Evolutionary conservation across 2,329 filamentous ascomycete species (phyloP).

Genomic region (Cladobotryum protrusum): DNA sequence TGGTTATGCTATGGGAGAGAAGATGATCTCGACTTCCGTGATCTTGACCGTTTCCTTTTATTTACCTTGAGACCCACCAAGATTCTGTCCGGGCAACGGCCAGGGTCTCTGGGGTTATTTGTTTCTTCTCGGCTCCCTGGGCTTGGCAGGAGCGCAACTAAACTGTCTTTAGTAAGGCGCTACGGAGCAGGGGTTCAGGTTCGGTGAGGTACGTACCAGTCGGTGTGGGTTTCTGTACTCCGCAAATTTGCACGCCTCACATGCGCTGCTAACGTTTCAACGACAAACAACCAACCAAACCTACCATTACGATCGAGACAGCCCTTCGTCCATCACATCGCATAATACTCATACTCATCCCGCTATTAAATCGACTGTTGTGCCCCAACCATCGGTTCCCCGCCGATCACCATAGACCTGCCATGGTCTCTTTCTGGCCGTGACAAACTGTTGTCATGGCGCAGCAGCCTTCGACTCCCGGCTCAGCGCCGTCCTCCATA

Average conservation of each 20-base stretch:
- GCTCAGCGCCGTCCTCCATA: constrained; percentile 36
- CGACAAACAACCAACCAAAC: constrained; percentile 4
- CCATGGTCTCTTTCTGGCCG: constrained; percentile 4
- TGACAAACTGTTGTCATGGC: constrained; percentile 32
- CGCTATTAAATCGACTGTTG: too few species aligned
- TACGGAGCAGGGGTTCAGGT: background rate
- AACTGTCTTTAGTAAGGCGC: background rate
- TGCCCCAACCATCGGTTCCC: too few species aligned
- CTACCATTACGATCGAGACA: too few species aligned
- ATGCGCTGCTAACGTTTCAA: constrained; percentile 2
- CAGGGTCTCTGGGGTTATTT: constrained; percentile 12
- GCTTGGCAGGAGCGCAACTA: constrained; percentile 14
- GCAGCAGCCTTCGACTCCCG: constrained; percentile 40
- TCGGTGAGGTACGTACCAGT: constrained; percentile 5
- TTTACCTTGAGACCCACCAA: constrained; percentile 37
- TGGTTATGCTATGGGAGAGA: constrained; percentile 13
- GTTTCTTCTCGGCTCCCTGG: constrained; percentile 14
- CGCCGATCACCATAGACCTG: background rate
- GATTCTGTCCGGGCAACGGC: constrained; percentile 32
- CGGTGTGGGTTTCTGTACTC: constrained; percentile 8
- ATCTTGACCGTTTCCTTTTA: constrained; percentile 32
- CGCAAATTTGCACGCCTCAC: constrained; percentile 12
- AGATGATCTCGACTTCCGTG: constrained; percentile 17
- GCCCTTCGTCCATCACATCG: too few species aligned
- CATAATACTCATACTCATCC: too few species aligned